These are phyloP conservation scores for Phytophthora sp. DNA, from an alignment of 352 stramenopile genomes.

Conservation along the genomic window DNA sequence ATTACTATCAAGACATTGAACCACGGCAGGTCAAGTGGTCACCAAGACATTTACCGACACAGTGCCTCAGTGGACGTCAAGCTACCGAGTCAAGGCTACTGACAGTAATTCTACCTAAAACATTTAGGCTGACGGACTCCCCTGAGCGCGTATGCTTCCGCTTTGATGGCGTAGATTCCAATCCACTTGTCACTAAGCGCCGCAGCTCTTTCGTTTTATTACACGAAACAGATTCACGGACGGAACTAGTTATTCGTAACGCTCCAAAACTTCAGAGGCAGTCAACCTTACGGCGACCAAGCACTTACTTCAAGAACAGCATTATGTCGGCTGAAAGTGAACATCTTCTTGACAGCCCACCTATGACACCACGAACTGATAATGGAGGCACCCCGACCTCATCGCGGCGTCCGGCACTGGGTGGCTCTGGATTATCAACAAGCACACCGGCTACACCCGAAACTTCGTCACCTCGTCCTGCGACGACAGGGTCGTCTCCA, in stretches of 20 bases:
- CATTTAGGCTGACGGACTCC: constrained; percentile 50
- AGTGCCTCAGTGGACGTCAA: constrained; percentile 42
- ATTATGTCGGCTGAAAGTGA: constrained; percentile 41
- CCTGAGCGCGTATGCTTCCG: constrained; percentile 63
- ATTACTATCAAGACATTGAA: constrained; percentile 65
- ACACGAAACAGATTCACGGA: constrained; percentile 49
- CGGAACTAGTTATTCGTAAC: constrained; percentile 51
- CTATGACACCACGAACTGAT: constrained; percentile 6
- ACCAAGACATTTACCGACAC: constrained; percentile 58
- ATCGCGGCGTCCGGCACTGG: constrained; percentile 8
- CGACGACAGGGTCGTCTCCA: constrained; percentile 18
- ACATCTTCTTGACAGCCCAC: neutral
- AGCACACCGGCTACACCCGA: constrained; percentile 4
- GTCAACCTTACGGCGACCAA: constrained; percentile 47
- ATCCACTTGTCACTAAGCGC: constrained; percentile 50
- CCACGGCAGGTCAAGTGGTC: constrained; percentile 57
- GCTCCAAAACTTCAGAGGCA: constrained; percentile 45
- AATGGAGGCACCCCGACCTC: neutral
- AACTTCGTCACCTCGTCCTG: neutral
- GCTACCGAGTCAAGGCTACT: constrained; percentile 51
- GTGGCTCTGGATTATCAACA: neutral
- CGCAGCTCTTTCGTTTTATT: constrained; percentile 55
- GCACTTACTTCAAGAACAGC: constrained; percentile 65
- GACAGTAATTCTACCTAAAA: constrained; percentile 56
- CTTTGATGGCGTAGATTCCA: constrained; percentile 50